Conservation (phyloP, 163 green algal genomes). For the Scenedesmus sp. region DNA sequence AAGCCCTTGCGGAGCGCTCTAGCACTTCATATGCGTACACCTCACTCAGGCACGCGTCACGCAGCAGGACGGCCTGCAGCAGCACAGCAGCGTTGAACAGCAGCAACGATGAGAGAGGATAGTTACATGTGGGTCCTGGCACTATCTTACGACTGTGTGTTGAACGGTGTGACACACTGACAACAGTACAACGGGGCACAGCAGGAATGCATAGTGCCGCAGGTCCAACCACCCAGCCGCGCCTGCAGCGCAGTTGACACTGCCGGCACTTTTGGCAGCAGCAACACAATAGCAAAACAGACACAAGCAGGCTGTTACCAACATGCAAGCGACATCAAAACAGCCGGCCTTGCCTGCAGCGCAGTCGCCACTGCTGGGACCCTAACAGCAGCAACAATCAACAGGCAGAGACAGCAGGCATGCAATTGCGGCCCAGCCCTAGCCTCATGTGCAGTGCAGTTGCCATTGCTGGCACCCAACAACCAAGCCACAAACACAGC, state of each 20-base stretch:
- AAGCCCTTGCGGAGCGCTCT: slow-evolving; percentile 21
- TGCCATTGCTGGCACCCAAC: slow-evolving; percentile 20
- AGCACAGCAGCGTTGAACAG: slow-evolving; percentile 18
- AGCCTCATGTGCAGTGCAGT: slow-evolving; percentile 41
- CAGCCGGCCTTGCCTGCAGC: too few species aligned
- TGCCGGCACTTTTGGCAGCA: slow-evolving; percentile 16
- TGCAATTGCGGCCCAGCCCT: not conserved
- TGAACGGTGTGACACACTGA: not conserved
- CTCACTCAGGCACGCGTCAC: slow-evolving; percentile 52
- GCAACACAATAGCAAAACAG: not conserved
- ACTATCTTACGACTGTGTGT: not conserved
- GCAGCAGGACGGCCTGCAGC: slow-evolving; percentile 47
- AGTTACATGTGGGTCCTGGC: not conserved
- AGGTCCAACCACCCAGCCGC: not conserved
- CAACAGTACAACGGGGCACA: not conserved
- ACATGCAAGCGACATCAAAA: too few species aligned
- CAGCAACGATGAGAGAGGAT: not conserved
- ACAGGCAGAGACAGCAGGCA: not conserved
- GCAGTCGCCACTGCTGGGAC: too few species aligned
- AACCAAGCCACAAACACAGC: too few species aligned
- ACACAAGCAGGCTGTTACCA: too few species aligned
- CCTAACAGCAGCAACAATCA: not conserved
- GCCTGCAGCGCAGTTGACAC: slow-evolving; percentile 45
- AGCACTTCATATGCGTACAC: slow-evolving; percentile 56
- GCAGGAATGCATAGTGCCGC: too few species aligned